Base-by-base conservation (phyloP, 2,329 filamentous ascomycete genomes). In the Lecanicillium sp. region DNA sequence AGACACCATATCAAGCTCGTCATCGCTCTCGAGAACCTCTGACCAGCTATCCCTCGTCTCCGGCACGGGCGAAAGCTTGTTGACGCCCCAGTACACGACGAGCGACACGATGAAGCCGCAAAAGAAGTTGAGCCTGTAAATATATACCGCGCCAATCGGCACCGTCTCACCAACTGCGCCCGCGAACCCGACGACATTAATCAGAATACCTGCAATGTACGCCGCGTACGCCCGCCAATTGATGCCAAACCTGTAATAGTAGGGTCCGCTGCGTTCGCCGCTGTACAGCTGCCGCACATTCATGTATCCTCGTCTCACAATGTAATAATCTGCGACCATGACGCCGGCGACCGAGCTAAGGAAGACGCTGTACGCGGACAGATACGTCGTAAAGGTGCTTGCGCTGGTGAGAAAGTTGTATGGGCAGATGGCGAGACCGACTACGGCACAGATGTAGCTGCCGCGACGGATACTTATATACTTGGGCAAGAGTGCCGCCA, bases 61-160 rank as follows among this genome's bases (percentile, higher is more conserved):
- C 0, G 84, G 82, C 0, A 95, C 61, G 0, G 87, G 87, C 45
- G 62, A 84, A 17, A 88, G 22, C 42, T 64, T 74, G 57, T 81
- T 88, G 1, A 94, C 66, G 0, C 58, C 37, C 65, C 76, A 94
- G 61, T 96, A 96, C 5, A 80, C 61, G 0, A 46, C 54, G 0
- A 67, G 66, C 0, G 86, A 74, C 9, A 94, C 74, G 33, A 87
- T 68, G 55, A 94, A 89, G 0, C 89, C 89, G 30, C 75, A 74
- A 57, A 96, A 94, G 67, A 89, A 96, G 61, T 95, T 95, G 50
- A 96, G 54, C 48, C 88, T 85, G 68, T 94, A 96, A 42, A 95
- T 77, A 54, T 94, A 94, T 1, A 74, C 78, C 2, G 90, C 89
- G 1, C 83, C 88, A 6, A 76, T 66, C 0, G 90, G 89, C 0